phyloP scores from a whole-genome alignment of 2,329 filamentous ascomycete genomes.

The Colletotrichum magnum region DNA sequence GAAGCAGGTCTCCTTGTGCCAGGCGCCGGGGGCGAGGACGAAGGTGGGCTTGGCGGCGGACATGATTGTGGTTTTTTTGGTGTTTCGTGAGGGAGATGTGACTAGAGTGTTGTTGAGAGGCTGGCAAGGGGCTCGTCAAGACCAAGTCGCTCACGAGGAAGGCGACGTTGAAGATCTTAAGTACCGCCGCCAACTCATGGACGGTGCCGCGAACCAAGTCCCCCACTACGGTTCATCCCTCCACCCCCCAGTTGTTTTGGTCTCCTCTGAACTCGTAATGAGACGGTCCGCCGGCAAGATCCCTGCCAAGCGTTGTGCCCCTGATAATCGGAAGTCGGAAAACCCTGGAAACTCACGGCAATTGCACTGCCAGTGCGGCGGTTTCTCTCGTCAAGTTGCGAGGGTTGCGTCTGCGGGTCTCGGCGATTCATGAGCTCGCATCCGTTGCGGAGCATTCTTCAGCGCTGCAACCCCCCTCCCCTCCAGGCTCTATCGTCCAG shows the following conservation, averaged over 20 bases:
- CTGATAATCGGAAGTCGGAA: conserved; percentile 26
- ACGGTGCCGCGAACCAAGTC: not conserved
- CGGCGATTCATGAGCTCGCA: conserved; percentile 26
- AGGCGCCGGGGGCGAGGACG: conserved; percentile 57
- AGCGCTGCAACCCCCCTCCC: conserved; percentile 1
- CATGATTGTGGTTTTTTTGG: conserved; percentile 7
- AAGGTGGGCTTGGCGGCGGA: conserved; percentile 44
- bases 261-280: conserved; percentile 8
- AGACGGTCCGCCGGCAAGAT: conserved; percentile 2
- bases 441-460: conserved; percentile 29
- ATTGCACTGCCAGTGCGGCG: conserved; percentile 14
- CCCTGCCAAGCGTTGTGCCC: conserved; percentile 1
- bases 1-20: conserved; percentile 51
- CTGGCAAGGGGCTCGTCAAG: too few relatives aligned
- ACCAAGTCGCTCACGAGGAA: not conserved
- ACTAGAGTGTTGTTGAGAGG: too few relatives aligned
- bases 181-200: not conserved
- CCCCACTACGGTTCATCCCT: not conserved
- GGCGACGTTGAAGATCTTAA: conserved; percentile 13
- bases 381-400: conserved; percentile 7
- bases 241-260: not conserved
- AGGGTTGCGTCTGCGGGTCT: conserved; percentile 3
- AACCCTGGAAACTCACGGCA: conserved; percentile 23
- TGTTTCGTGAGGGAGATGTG: not conserved
- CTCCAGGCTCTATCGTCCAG: conserved; percentile 12